phyloP scores from a whole-genome alignment of 371 early-diverging fungal genomes.

The Umbelopsis sp. region DNA sequence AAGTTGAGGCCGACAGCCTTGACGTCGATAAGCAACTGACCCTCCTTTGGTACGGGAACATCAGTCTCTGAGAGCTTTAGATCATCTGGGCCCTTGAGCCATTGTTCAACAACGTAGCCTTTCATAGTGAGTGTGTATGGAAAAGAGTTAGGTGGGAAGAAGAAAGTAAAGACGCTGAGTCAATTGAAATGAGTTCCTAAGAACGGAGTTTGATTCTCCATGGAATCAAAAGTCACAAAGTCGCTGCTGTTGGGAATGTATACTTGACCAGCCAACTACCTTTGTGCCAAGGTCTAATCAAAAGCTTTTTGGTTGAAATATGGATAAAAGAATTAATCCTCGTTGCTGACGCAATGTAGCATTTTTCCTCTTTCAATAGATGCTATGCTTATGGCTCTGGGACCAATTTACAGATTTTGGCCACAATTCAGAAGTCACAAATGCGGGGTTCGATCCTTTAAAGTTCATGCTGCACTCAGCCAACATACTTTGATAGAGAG shows the following conservation, averaged over 20 bases:
- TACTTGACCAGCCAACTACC: too few relatives aligned
- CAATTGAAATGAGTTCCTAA: not conserved
- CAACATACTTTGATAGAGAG: not conserved
- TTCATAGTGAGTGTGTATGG: conserved; percentile 55
- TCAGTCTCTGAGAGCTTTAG: conserved; percentile 64
- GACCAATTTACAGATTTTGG: too few relatives aligned
- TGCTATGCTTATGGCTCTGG: too few relatives aligned
- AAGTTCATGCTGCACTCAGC: not conserved
- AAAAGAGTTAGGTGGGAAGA: not conserved
- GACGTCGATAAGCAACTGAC: conserved; percentile 71
- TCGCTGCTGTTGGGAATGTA: too few relatives aligned
- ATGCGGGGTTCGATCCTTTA: not conserved
- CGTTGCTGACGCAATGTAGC: too few relatives aligned
- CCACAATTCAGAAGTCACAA: conserved; percentile 7
- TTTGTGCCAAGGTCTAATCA: too few relatives aligned
- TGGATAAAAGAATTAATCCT: too few relatives aligned
- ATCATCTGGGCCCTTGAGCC: conserved; percentile 74
- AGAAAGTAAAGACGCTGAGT: not conserved
- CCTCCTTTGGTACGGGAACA: conserved; percentile 59
- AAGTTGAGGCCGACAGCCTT: conserved; percentile 82
- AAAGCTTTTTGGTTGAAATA: too few relatives aligned
- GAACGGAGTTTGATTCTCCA: too few relatives aligned
- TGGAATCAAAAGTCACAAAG: too few relatives aligned
- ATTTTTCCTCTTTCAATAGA: too few relatives aligned
- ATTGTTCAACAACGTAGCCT: conserved; percentile 72